phyloP scores from a whole-genome alignment of 192 early-diverging fungal genomes.

The Linnemannia exigua region DNA sequence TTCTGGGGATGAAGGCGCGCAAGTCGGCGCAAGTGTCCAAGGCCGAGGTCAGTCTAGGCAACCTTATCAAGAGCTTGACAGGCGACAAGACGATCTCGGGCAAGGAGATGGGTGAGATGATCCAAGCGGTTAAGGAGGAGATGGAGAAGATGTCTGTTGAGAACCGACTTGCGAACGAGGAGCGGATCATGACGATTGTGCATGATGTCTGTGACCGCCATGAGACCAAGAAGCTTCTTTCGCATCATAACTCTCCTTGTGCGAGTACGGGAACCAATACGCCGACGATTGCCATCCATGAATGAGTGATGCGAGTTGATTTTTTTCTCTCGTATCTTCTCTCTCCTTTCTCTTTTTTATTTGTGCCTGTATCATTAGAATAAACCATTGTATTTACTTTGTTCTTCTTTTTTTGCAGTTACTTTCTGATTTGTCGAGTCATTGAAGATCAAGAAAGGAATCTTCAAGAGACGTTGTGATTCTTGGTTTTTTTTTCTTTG shows the following conservation, averaged over 20 bases:
- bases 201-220: conserved; percentile 38
- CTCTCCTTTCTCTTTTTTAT: background rate
- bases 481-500: no score
- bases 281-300: background rate
- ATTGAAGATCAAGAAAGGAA: no score
- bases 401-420: conserved; percentile 1
- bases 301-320: background rate
- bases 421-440: conserved; percentile 1
- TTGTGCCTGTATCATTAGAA: background rate
- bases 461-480: no score
- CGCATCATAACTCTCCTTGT: background rate
- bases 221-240: conserved; percentile 3
- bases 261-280: background rate
- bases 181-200: conserved; percentile 35
- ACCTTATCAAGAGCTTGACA: conserved; percentile 24
- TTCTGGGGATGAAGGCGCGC: conserved; percentile 31
- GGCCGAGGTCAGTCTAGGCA: conserved; percentile 29
- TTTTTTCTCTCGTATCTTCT: background rate
- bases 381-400: background rate
- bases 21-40: background rate
- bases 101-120: conserved; percentile 22
- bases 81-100: conserved; percentile 22
- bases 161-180: conserved; percentile 28
- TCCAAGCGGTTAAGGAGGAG: conserved; percentile 29
- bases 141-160: conserved; percentile 41